Evolutionary conservation across 495 filamentous ascomycete genomes (phyloP), one percentile per base, ranked within the genome.

Genomic region (Monascus purpureus): DNA sequence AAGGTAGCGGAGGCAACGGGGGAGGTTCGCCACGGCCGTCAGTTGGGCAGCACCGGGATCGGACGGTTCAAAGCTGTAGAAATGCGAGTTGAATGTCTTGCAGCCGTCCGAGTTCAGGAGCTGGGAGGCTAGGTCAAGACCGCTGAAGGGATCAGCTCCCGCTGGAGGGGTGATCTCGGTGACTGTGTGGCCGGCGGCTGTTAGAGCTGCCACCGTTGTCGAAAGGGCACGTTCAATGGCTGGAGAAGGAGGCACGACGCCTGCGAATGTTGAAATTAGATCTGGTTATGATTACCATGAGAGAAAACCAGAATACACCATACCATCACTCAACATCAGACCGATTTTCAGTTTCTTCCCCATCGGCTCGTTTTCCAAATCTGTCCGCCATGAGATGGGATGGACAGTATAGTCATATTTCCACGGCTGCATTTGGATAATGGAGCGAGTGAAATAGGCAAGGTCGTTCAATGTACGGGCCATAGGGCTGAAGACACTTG

Each of bases 401-500:
- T 90, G 83, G 1, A 86, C 84, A 1, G 68, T 75, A 33, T 83
- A 71, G 42, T 96, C 90, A 46, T 93, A 93, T 39, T 70, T 75
- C 90, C 90, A 97, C 0, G 87, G 87, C 58, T 82, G 55, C 83
- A 93, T 92, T 13, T 69, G 57, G 24, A 94, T 63, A 24, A 94
- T 57, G 14, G 73, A 70, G 25, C 70, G 68, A n/a, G 80, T 75
- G 50, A 97, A 94, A 54, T 92, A 94, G 11, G 65, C 68, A 20
- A 97, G 56, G 47, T 97, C 88, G 25, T 70, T 72, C 45, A 95
- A 54, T 1, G 90, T 93, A 35, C 85, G 70, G 8, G 90, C 70
- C 90, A 97, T 95, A 2, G 88, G 88, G 33, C 81, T 88, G 52
- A 87, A 95, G 14, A 93, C 82, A 45, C 77, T 82, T 2, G 80